These are phyloP conservation scores for Citrus medica DNA, from an alignment of 345 rosid species.

Conservation along the genomic window DNA sequence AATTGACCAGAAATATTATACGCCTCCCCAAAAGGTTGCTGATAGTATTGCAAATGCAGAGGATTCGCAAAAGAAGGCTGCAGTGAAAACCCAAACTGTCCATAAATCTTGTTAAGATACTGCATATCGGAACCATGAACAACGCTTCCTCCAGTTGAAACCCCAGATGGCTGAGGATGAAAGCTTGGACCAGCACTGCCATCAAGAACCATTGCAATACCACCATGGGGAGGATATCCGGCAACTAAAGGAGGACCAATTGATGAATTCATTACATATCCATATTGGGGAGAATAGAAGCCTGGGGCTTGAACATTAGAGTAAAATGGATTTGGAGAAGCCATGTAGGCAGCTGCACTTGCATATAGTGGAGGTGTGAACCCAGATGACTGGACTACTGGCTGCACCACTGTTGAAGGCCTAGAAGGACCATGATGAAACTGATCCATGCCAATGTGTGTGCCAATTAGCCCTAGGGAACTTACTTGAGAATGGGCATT, in stretches of 20 bases:
- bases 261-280: constrained; percentile 35
- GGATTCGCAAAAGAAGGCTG: constrained; percentile 45
- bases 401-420: constrained; percentile 39
- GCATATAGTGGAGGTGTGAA: constrained; percentile 42
- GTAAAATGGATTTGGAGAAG: constrained; percentile 43
- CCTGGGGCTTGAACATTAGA: constrained; percentile 32
- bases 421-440: constrained; percentile 31
- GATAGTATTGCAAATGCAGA: constrained; percentile 45
- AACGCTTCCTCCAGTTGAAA: constrained; percentile 34
- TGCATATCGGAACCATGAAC: constrained; percentile 45
- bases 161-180: constrained; percentile 33
- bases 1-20: constrained; percentile 34
- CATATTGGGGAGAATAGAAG: constrained; percentile 39
- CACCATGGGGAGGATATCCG: constrained; percentile 47
- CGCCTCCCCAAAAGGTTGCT: constrained; percentile 39
- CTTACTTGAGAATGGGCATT: constrained; percentile 22
- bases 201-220: constrained; percentile 36
- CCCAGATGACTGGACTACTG: constrained; percentile 51
- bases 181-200: constrained; percentile 32
- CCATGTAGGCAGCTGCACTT: constrained; percentile 33
- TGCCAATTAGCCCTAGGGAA: constrained; percentile 26
- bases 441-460: constrained; percentile 30
- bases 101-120: constrained; percentile 40
- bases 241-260: constrained; percentile 38
- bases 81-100: constrained; percentile 34